Evolutionary conservation across 2,329 filamentous ascomycete genomes (phyloP).

Genomic region (Phoma sp.): DNA sequence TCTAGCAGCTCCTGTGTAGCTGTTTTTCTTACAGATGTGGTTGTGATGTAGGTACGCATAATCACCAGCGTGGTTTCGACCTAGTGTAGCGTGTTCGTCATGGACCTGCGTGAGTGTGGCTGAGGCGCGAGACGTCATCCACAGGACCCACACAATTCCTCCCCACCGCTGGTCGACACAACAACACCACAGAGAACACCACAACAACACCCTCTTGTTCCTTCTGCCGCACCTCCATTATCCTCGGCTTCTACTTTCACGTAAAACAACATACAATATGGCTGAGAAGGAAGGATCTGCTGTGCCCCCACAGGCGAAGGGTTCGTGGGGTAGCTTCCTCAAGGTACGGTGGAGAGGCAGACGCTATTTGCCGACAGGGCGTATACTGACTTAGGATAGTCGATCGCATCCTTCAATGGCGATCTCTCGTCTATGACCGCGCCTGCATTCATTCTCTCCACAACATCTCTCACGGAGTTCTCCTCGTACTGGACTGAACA

Average conservation of each 20-base stretch:
- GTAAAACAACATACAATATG: conserved; percentile 21
- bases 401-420: conserved; percentile 62
- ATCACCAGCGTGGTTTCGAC: not conserved
- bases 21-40: not conserved
- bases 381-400: conserved; percentile 42
- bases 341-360: conserved; percentile 46
- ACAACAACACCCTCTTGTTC: not conserved
- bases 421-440: conserved; percentile 64
- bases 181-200: conserved; percentile 6
- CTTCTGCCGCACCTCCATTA: not conserved
- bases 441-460: conserved; percentile 62
- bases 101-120: conserved; percentile 13
- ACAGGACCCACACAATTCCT: conserved; percentile 5
- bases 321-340: conserved; percentile 58
- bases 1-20: not conserved
- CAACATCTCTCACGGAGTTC: conserved; percentile 63
- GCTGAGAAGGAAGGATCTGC: conserved; percentile 52
- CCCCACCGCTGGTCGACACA: conserved; percentile 14
- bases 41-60: conserved; percentile 3
- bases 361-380: not conserved
- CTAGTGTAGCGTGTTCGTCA: not conserved
- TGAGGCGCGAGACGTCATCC: conserved; percentile 14
- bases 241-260: not conserved
- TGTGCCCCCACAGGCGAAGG: conserved; percentile 54
- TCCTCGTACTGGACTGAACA: conserved; percentile 65